These are phyloP conservation scores for Sporormia fimetaria DNA, from an alignment of 495 filamentous ascomycete genomes.

Conservation along the genomic window DNA sequence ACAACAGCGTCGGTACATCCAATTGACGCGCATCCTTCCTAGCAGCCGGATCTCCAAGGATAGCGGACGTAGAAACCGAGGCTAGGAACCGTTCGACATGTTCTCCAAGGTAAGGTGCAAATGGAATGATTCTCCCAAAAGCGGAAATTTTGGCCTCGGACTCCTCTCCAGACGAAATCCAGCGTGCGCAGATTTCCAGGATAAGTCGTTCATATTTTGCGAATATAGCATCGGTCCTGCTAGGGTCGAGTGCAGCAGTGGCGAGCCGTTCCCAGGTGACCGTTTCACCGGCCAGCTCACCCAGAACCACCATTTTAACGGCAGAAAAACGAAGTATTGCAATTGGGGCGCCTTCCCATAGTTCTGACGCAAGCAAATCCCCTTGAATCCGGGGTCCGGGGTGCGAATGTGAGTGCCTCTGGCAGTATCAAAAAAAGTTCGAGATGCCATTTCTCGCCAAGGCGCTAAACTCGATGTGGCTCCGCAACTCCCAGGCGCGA, in stretches of 20 bases:
- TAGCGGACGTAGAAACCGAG: conserved; percentile 30
- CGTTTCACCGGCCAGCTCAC: conserved; percentile 17
- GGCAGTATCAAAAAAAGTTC: conserved; percentile 18
- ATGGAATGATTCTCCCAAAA: conserved; percentile 68
- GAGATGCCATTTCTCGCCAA: conserved; percentile 16
- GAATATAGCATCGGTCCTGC: conserved; percentile 57
- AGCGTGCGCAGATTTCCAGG: conserved; percentile 68
- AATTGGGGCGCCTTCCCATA: conserved; percentile 20
- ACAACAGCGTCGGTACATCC: too few relatives aligned
- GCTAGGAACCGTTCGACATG: conserved; percentile 38
- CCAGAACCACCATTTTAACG: conserved; percentile 46
- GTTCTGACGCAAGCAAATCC: conserved; percentile 11
- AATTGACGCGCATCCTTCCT: too few relatives aligned
- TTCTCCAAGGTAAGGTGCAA: conserved; percentile 58
- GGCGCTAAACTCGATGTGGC: conserved; percentile 26
- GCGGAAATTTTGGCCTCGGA: conserved; percentile 48
- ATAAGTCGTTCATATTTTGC: conserved; percentile 57
- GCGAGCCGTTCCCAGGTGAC: conserved; percentile 12
- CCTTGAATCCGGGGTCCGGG: conserved; percentile 2
- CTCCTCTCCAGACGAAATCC: conserved; percentile 43
- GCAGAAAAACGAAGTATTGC: neutral
- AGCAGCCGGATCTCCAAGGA: conserved; percentile 28
- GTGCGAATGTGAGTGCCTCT: neutral
- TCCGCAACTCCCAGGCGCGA: conserved; percentile 3
- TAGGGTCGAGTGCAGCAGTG: conserved; percentile 46